These are phyloP conservation scores for Chaetoscypha palmicola DNA, from an alignment of 2,329 filamentous ascomycete genomes.

Conservation along the genomic window DNA sequence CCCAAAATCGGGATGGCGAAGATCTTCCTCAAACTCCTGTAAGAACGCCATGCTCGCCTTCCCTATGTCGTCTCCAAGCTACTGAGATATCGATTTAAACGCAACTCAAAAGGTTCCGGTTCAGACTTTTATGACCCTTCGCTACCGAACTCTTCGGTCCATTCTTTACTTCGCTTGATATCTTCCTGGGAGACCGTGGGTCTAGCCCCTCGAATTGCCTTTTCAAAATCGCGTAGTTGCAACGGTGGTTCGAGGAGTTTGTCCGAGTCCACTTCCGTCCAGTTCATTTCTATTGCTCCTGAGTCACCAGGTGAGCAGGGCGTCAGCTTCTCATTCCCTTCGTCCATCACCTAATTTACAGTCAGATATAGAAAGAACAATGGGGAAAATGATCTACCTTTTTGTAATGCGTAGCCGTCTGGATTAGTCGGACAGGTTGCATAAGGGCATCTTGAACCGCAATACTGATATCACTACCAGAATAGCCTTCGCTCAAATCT, in stretches of 20 bases:
- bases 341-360: slow-evolving; percentile 55
- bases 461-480: slow-evolving; percentile 91
- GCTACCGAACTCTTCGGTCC: slow-evolving; percentile 94
- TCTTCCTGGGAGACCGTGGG: slow-evolving; percentile 89
- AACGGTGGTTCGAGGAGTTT: slow-evolving; percentile 80
- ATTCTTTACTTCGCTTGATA: slow-evolving; percentile 75
- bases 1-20: slow-evolving; percentile 4
- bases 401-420: slow-evolving; percentile 97
- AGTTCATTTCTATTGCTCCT: slow-evolving; percentile 86
- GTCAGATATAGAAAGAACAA: background rate
- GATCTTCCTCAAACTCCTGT: slow-evolving; percentile 18
- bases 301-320: slow-evolving; percentile 90
- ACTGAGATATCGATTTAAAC: too few species aligned
- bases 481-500: slow-evolving; percentile 84
- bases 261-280: slow-evolving; percentile 80
- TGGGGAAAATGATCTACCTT: slow-evolving; percentile 47
- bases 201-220: slow-evolving; percentile 79
- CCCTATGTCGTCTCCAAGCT: too few species aligned
- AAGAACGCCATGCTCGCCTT: slow-evolving; percentile 14
- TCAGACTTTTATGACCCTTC: too few species aligned
- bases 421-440: slow-evolving; percentile 94
- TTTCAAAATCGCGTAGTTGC: slow-evolving; percentile 84
- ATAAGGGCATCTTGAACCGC: slow-evolving; percentile 94
- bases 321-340: slow-evolving; percentile 63
- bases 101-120: too few species aligned